phyloP scores from a whole-genome alignment of 2,329 filamentous ascomycete genomes.

The Sporothrix globosa region DNA sequence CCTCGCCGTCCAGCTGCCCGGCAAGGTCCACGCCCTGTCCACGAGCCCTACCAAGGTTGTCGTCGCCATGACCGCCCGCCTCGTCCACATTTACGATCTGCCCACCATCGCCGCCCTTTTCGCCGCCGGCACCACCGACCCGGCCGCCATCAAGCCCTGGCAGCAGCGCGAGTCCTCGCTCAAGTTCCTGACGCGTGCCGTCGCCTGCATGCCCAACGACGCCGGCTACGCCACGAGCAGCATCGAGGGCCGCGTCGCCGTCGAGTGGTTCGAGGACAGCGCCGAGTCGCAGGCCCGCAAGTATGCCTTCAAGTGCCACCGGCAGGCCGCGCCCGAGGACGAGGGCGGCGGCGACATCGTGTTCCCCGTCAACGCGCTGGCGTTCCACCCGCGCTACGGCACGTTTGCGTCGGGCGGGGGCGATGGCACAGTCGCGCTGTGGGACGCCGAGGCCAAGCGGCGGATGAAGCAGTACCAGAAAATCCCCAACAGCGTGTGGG shows the following conservation, averaged over 20 bases:
- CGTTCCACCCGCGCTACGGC: conserved; percentile 80
- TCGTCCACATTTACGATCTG: conserved; percentile 95
- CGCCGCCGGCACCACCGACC: conserved; percentile 49
- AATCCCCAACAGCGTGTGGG: conserved; percentile 76
- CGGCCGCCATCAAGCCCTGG: conserved; percentile 72
- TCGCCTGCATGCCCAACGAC: conserved; percentile 96
- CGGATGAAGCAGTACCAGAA: conserved; percentile 88
- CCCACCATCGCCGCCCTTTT: conserved; percentile 63
- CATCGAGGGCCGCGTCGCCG: conserved; percentile 93
- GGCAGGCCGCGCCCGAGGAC: conserved; percentile 68
- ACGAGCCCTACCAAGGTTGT: conserved; percentile 79
- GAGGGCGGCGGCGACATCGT: conserved; percentile 75
- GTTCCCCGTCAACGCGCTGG: conserved; percentile 86
- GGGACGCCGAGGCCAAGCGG: conserved; percentile 89
- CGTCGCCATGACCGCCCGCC: conserved; percentile 90
- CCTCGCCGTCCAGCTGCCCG: conserved; percentile 72
- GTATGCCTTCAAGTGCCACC: conserved; percentile 98
- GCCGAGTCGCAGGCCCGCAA: conserved; percentile 86
- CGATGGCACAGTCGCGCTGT: conserved; percentile 87
- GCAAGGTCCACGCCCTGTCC: conserved; percentile 87
- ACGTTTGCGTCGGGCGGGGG: conserved; percentile 90
- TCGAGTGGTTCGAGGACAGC: conserved; percentile 96
- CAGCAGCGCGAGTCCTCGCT: conserved; percentile 91
- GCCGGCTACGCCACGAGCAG: conserved; percentile 88
- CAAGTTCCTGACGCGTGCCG: conserved; percentile 92